Evolutionary conservation across 345 rosid species (phyloP), one percentile per base, ranked within the genome.

Genomic region (Brassica napus): DNA sequence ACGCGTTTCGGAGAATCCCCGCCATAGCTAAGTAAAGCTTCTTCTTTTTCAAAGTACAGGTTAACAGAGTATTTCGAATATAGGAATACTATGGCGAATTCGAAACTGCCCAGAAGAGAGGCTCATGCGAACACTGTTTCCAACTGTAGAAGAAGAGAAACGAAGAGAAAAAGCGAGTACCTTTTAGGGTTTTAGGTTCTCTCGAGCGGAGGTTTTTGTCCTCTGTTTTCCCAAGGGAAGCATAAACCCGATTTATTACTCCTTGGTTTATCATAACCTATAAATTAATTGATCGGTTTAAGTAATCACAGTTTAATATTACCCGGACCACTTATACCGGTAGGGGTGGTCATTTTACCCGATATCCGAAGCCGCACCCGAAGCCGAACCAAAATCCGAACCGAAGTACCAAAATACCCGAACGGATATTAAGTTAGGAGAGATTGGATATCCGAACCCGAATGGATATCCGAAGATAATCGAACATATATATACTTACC

Each of bases 1-100:
- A 83, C 44, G 82, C 69, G 73, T 82, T 89, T 64, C 88, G 89
- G 77, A 89, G 79, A 76, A 89, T 83, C 82, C 86, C 79, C 73
- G 91, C 90, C 97, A 92, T 90, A 6, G 68, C 21, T 4, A n/a
- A 16, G 31, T 16, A 21, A 60, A 79, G 64, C 44, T 44, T 57
- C 63, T 47, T 24, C n/a, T 68, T 35, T 9, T 9, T 62, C 4
- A 32, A 69, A 21, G 31, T 8, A 63, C 68, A 71, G 35, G 0
- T 18, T 65, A 23, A 8, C 28, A 34, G 30, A 68, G 37, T 52
- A 23, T 2, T 4, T 61, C 10, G 26, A 14, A 28, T 39, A 9
- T 37, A 1, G 0, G 42, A 69, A 68, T 12, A 52, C 57, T 11
- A 12, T 21, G 67, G 66, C 23, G 31, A 55, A 15, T 39, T 70